Evolutionary conservation across 106 monocot genomes (phyloP).

Genomic region (Triglochin maritima): DNA sequence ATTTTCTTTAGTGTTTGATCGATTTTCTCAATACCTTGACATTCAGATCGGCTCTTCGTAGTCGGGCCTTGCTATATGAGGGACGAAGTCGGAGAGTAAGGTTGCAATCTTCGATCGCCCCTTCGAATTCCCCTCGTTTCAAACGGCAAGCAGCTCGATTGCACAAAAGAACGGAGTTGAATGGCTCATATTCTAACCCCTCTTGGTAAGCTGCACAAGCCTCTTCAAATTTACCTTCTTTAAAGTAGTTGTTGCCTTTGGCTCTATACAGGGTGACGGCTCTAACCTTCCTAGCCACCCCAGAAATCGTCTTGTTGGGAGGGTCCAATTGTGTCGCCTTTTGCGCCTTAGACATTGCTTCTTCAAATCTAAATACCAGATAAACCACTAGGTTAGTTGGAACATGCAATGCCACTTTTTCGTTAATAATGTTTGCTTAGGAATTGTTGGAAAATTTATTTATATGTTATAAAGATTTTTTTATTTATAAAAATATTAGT

Average conservation of each 20-base stretch:
- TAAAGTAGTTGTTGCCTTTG: constrained; percentile 66
- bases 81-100: constrained; percentile 43
- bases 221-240: constrained; percentile 42
- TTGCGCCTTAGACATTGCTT: constrained; percentile 38
- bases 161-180: constrained; percentile 63
- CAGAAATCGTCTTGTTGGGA: constrained; percentile 27
- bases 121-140: constrained; percentile 46
- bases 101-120: constrained; percentile 57
- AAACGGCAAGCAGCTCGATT: constrained; percentile 58
- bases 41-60: constrained; percentile 75
- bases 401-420: too few relatives aligned
- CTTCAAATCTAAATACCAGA: constrained; percentile 42
- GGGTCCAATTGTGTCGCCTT: constrained; percentile 48
- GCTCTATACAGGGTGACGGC: constrained; percentile 27
- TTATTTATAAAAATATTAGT: too few relatives aligned
- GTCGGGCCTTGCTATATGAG: constrained; percentile 49
- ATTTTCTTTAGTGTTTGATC: too few relatives aligned
- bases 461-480: too few relatives aligned
- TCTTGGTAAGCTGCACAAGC: constrained; percentile 53
- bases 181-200: constrained; percentile 48
- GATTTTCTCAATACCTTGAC: constrained; percentile 30
- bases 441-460: too few relatives aligned
- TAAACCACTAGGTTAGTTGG: too few relatives aligned
- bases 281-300: constrained; percentile 19
- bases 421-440: too few relatives aligned